Evolutionary conservation across 352 stramenopile genomes (phyloP), one percentile per base, ranked within the genome.

Genomic region (Phytopythium kandeliae): DNA sequence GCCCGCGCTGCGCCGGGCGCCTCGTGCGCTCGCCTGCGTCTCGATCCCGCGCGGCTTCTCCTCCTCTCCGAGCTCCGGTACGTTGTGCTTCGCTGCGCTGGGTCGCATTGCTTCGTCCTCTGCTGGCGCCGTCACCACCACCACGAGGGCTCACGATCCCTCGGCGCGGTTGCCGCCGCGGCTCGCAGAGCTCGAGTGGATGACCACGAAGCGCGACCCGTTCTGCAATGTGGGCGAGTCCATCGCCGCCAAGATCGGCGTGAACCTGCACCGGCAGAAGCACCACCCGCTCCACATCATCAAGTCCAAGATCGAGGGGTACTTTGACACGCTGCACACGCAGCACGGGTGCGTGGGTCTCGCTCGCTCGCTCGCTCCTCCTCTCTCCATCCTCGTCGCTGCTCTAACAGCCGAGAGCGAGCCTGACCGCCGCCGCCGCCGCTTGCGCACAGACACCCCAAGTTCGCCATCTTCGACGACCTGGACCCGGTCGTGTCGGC

Each of bases 221-320:
- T 85, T 74, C 56, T 97, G 93, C 67, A 97, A 97, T 54, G 71
- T 97, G 16, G 67, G 77, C 45, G 71, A 89, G 36, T 80, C 74
- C 17, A 95, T 97, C 36, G 80, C 78, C 19, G 62, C 71, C 46
- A 97, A 97, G 60, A 92, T 97, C 45, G 89, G 89, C 34, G 65
- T 77, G 35, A 96, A 96, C 54, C 51, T 97, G 55, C 89, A 97
- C 67, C 70, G 65, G 22, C 62, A 87, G 62, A 68, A 72, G 37
- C 74, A 95, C 55, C 89, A 97, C 62, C 89, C 89, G 51, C 69
- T 97, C 48, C 85, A 95, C 60, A 97, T 97, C 56, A 96, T 97
- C 60, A 97, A 96, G 67, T 88, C 76, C 51, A 96, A 88, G 67
- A 97, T 97, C 61, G 86, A 96, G 55, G 50, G 63, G 26, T 97